Evolutionary conservation across 805 yeast species (phyloP).

Genomic region (Kodamaea kaohsiungensis): DNA sequence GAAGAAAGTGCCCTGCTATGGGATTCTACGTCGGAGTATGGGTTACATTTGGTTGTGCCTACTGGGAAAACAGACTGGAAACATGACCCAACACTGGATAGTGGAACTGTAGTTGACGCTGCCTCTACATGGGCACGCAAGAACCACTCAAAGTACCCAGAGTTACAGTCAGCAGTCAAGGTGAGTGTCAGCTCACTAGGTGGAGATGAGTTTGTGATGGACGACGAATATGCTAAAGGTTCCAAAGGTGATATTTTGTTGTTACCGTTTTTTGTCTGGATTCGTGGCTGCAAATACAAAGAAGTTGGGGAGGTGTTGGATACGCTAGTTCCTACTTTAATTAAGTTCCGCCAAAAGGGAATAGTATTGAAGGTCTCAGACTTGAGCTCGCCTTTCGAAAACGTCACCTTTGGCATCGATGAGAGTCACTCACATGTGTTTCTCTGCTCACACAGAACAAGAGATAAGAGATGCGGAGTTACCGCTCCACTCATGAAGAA

Average conservation of each 20-base stretch:
- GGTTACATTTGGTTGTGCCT: constrained; percentile 74
- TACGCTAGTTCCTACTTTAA: constrained; percentile 44
- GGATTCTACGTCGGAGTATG: constrained; percentile 69
- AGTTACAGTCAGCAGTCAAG: constrained; percentile 37
- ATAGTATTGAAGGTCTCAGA: constrained; percentile 3
- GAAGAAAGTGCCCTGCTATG: constrained; percentile 49
- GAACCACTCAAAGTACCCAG: constrained; percentile 16
- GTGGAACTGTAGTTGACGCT: constrained; percentile 46
- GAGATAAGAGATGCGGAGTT: constrained; percentile 92
- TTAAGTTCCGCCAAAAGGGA: constrained; percentile 20
- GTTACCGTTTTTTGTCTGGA: constrained; percentile 75
- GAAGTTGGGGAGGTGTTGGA: constrained; percentile 48
- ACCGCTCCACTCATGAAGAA: constrained; percentile 90
- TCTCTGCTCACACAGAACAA: constrained; percentile 84
- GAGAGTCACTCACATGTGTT: constrained; percentile 52
- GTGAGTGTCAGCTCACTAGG: constrained; percentile 58
- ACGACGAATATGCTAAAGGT: constrained; percentile 42
- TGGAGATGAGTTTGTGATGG: constrained; percentile 42
- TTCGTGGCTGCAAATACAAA: constrained; percentile 47
- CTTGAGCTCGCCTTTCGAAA: constrained; percentile 16
- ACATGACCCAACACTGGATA: constrained; percentile 60
- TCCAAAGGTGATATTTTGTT: constrained; percentile 60
- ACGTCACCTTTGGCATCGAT: constrained; percentile 35
- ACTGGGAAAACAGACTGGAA: constrained; percentile 87
- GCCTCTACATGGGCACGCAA: constrained; percentile 40